A percentile compares a stretch with the other conserved stretches of the same genome.
Conservation (phyloP, 2,329 filamentous ascomycete genomes). For the Hyphodiscus sp. region DNA sequence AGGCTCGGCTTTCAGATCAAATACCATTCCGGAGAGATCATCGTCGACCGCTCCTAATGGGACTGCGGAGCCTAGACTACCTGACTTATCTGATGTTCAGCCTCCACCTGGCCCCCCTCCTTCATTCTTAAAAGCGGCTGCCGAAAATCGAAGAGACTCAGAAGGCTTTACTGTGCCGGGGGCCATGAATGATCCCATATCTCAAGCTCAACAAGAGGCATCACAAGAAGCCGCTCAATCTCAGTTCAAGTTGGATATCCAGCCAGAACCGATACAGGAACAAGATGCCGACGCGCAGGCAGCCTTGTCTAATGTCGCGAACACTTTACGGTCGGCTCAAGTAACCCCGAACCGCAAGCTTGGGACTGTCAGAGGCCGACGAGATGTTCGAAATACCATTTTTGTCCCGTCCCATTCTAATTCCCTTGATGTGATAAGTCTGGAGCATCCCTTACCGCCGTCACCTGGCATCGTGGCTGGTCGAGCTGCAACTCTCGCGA, state of each 20-base stretch:
- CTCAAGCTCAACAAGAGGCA: conserved; percentile 64
- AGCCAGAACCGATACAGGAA: conserved; percentile 70
- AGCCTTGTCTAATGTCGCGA: conserved; percentile 69
- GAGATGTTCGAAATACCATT: conserved; percentile 88
- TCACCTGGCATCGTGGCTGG: conserved; percentile 29
- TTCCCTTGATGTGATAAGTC: conserved; percentile 17
- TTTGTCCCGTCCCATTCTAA: conserved; percentile 54
- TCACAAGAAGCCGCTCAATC: conserved; percentile 51
- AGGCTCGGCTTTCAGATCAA: conserved; percentile 31
- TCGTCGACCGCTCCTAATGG: conserved; percentile 41
- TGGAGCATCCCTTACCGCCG: conserved; percentile 21
- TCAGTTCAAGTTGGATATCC: conserved; percentile 72
- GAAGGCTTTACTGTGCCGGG: conserved; percentile 74
- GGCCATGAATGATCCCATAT: conserved; percentile 57
- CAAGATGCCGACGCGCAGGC: conserved; percentile 70
- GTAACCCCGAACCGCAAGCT: conserved; percentile 59
- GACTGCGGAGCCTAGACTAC: conserved; percentile 27
- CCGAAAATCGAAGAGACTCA: conserved; percentile 51
- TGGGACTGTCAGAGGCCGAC: conserved; percentile 76
- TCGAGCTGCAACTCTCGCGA: conserved; percentile 44
- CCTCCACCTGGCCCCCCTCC: conserved; percentile 45
- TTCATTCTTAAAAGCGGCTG: conserved; percentile 19
- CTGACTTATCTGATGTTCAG: conserved; percentile 45
- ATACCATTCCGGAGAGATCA: conserved; percentile 29
- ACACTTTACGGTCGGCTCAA: conserved; percentile 58